phyloP scores from a whole-genome alignment of 352 stramenopile species.

The Phytophthora boehmeriae region DNA sequence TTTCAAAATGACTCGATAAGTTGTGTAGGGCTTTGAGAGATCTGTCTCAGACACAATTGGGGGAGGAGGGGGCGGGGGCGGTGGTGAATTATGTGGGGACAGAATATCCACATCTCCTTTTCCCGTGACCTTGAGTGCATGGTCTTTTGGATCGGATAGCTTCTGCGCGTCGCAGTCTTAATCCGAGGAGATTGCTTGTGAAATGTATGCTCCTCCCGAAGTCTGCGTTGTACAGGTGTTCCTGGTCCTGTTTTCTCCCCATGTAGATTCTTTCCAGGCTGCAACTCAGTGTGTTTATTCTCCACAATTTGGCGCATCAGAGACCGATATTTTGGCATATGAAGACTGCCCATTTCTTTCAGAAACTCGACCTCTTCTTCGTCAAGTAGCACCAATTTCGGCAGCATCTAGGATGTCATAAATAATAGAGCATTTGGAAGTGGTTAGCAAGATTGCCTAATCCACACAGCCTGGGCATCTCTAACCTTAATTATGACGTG shows the following conservation, averaged over 20 bases:
- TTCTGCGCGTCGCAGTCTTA: background rate
- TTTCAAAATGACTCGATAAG: constrained; percentile 42
- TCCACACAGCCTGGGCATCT: background rate
- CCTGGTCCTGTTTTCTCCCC: background rate
- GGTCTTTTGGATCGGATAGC: background rate
- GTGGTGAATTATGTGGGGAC: background rate
- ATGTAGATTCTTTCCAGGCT: constrained; percentile 19
- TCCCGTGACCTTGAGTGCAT: background rate
- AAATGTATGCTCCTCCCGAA: background rate
- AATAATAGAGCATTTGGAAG: background rate
- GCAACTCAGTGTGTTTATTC: constrained; percentile 11
- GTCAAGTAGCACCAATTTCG: constrained; percentile 56
- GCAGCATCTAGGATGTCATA: constrained; percentile 47
- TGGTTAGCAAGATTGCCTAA: background rate
- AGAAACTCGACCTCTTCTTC: constrained; percentile 74
- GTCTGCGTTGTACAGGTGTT: background rate
- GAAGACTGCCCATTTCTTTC: constrained; percentile 55
- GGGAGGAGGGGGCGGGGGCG: background rate
- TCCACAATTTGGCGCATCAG: constrained; percentile 45
- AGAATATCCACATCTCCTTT: background rate
- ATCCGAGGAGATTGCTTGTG: constrained; percentile 3
- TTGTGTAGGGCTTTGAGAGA: background rate
- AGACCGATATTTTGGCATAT: constrained; percentile 73
- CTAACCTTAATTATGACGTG: constrained; percentile 46
- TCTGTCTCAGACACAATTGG: background rate